Conservation (phyloP, 176 grass and related monocot species). For the Rhynchospora breviuscula region DNA sequence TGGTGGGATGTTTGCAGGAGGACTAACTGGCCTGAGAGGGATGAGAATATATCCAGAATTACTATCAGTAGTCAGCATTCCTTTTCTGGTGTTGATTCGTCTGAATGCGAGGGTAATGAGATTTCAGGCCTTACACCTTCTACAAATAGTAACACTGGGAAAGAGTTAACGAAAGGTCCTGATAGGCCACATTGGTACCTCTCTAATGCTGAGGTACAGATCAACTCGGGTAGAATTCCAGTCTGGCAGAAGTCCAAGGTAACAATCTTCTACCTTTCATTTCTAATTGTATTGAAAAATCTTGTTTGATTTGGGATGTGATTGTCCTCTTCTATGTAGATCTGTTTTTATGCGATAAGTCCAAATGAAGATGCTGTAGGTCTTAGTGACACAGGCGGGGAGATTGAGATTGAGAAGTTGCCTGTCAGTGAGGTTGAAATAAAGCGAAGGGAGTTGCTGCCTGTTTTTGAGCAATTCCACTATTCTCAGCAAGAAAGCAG, state of each 20-base stretch:
- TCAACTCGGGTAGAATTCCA: constrained; percentile 72
- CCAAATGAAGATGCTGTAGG: constrained; percentile 28
- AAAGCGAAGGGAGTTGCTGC: constrained; percentile 68
- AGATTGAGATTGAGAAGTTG: constrained; percentile 89
- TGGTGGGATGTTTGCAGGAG: constrained; percentile 99
- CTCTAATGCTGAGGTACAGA: constrained; percentile 94
- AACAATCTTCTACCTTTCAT: constrained; percentile 13
- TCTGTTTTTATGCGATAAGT: constrained; percentile 85
- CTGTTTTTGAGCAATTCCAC: constrained; percentile 90
- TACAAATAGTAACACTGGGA: constrained; percentile 41
- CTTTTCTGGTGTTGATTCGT: constrained; percentile 44
- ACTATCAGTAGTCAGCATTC: constrained; percentile 46
- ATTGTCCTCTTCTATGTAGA: constrained; percentile 45
- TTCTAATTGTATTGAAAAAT: constrained; percentile 17
- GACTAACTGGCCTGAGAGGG: constrained; percentile 89
- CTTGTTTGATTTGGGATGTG: constrained; percentile 7
- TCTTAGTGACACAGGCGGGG: constrained; percentile 42
- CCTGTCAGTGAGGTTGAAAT: constrained; percentile 73
- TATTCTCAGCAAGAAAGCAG: constrained; percentile 51
- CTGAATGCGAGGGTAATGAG: constrained; percentile 55
- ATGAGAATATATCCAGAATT: constrained; percentile 65
- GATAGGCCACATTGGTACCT: constrained; percentile 82
- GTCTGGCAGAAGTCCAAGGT: constrained; percentile 99
- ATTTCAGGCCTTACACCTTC: constrained; percentile 41
- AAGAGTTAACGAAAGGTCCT: constrained; percentile 46